These are phyloP conservation scores for Cladosporium sp. DNA, from an alignment of 2,329 filamentous ascomycete species.

Conservation along the genomic window DNA sequence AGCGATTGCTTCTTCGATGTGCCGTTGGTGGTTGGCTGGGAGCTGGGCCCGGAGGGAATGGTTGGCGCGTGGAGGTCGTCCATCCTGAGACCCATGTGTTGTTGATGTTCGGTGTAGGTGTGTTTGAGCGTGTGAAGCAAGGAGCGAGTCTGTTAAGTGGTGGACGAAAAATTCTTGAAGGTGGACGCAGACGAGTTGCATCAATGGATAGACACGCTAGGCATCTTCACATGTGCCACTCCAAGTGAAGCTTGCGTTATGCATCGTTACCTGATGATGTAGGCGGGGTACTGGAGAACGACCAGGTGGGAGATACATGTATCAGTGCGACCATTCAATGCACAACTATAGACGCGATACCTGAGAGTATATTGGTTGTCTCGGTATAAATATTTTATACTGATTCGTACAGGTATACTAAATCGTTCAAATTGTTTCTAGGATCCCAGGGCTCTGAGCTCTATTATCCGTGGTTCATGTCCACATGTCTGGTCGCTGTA, in stretches of 20 bases:
- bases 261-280: background rate
- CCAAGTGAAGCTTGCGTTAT: background rate
- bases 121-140: background rate
- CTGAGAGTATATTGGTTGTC: background rate
- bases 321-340: background rate
- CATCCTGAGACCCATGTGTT: conserved; percentile 60
- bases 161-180: background rate
- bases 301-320: background rate
- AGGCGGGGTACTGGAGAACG: background rate
- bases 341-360: background rate
- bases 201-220: background rate
- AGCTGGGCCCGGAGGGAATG: conserved; percentile 75
- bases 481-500: background rate
- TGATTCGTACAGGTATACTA: background rate
- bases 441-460: background rate
- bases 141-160: background rate
- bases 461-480: background rate
- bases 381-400: background rate
- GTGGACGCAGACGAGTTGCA: background rate
- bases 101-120: background rate
- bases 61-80: conserved; percentile 70
- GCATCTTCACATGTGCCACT: background rate
- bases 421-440: background rate
- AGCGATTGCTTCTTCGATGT: conserved; percentile 64
- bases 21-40: conserved; percentile 46